phyloP scores from a whole-genome alignment of 1,284 basidiomycete species.

The Marasmius oreades region DNA sequence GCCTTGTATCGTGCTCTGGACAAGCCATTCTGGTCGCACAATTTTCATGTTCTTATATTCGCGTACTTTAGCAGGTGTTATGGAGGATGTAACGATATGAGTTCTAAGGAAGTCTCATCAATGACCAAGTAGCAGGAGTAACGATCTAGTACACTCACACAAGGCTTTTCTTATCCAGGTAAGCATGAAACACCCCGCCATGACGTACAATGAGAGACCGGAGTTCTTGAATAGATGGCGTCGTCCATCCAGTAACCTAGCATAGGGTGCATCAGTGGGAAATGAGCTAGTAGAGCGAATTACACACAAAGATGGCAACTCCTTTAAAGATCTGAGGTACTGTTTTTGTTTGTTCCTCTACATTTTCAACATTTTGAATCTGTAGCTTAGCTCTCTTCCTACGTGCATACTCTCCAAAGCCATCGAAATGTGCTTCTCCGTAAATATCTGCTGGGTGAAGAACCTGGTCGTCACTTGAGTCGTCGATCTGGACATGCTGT shows the following conservation, averaged over 20 bases:
- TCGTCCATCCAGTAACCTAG: constrained; percentile 89
- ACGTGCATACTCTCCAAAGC: constrained; percentile 83
- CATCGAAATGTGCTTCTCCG: constrained; percentile 77
- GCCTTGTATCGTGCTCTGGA: constrained; percentile 67
- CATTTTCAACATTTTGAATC: constrained; percentile 74
- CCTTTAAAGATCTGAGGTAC: constrained; percentile 66
- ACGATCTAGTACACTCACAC: constrained; percentile 49
- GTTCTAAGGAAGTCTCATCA: constrained; percentile 47
- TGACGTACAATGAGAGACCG: constrained; percentile 78
- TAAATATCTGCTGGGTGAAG: constrained; percentile 43
- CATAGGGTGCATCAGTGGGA: neutral
- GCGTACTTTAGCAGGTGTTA: constrained; percentile 85
- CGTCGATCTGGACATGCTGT: constrained; percentile 1
- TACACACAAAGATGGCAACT: constrained; percentile 75
- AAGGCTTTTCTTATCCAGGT: constrained; percentile 74
- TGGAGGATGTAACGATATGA: constrained; percentile 85
- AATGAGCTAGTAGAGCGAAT: neutral
- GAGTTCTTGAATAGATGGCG: constrained; percentile 84
- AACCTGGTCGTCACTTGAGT: no score
- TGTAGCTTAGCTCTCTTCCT: constrained; percentile 90
- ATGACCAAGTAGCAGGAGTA: constrained; percentile 3
- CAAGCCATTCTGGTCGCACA: constrained; percentile 84
- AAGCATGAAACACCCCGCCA: constrained; percentile 83
- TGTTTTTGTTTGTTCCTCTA: constrained; percentile 20
- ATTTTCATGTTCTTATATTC: constrained; percentile 91